phyloP scores from a whole-genome alignment of 495 filamentous ascomycete species.

The Penicillium cosmopolitanum region DNA sequence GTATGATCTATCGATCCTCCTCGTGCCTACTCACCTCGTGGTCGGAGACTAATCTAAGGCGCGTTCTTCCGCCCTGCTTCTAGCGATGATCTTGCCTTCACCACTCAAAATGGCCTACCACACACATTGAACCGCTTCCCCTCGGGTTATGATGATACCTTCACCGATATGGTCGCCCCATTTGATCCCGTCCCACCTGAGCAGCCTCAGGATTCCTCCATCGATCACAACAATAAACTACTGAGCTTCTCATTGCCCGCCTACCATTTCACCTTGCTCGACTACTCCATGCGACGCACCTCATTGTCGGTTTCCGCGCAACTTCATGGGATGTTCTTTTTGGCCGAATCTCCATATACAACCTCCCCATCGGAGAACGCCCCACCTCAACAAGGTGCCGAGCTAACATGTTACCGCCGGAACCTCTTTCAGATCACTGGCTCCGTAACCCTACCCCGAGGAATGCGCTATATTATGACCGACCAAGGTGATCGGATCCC shows the following conservation, averaged over 20 bases:
- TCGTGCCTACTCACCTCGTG: not conserved
- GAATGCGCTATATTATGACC: constrained; percentile 72
- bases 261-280: constrained; percentile 69
- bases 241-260: constrained; percentile 76
- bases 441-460: constrained; percentile 74
- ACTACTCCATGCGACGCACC: constrained; percentile 64
- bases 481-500: constrained; percentile 77
- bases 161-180: constrained; percentile 55
- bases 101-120: constrained; percentile 35
- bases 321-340: constrained; percentile 93
- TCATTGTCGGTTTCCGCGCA: constrained; percentile 74
- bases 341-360: constrained; percentile 80
- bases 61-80: constrained; percentile 3
- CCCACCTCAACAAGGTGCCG: constrained; percentile 64
- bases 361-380: constrained; percentile 64
- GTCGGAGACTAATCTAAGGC: constrained; percentile 5
- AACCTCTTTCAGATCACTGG: constrained; percentile 91
- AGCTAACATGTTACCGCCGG: constrained; percentile 89
- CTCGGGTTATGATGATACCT: constrained; percentile 69
- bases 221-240: constrained; percentile 77
- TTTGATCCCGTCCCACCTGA: constrained; percentile 55
- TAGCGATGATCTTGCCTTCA: constrained; percentile 49
- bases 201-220: constrained; percentile 46
- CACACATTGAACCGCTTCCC: constrained; percentile 45
- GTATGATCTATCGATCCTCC: constrained; percentile 32